Evolutionary conservation across 768 basidiomycete genomes (phyloP).

Genomic region (Russula vinacea): DNA sequence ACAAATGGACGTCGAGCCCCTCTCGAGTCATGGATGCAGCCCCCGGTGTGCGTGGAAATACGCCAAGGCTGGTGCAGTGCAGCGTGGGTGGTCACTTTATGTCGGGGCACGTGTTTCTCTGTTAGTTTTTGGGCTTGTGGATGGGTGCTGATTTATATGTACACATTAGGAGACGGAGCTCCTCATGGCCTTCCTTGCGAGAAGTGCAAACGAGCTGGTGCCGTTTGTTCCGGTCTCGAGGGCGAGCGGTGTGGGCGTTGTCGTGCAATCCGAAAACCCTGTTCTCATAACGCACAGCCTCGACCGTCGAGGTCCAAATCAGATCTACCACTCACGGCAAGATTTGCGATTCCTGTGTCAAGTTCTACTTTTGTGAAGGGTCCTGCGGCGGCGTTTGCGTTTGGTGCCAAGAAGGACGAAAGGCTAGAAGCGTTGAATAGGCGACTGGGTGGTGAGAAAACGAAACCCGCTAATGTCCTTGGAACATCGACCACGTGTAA

Average conservation of each 20-base stretch:
- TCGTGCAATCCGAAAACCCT: constrained; percentile 14
- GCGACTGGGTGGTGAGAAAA: neutral
- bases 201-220: constrained; percentile 14
- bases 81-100: constrained; percentile 20
- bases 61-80: constrained; percentile 15
- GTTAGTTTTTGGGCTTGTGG: neutral
- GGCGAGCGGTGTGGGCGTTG: constrained; percentile 21
- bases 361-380: neutral
- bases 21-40: constrained; percentile 3
- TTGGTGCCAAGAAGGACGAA: neutral
- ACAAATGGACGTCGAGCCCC: constrained; percentile 9
- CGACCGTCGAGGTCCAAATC: constrained; percentile 5
- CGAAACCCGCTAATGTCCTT: neutral
- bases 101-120: constrained; percentile 14
- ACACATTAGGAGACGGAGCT: constrained; percentile 16
- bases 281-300: constrained; percentile 12
- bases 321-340: neutral
- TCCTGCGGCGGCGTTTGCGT: neutral
- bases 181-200: constrained; percentile 14
- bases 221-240: constrained; percentile 16
- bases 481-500: neutral
- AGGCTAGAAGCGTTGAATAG: neutral
- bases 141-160: neutral
- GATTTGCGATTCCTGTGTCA: neutral
- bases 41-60: constrained; percentile 14